Evolutionary conservation across 169 alveolate species (phyloP).

Genomic region (Ichthyophthirius multifiliis): DNA sequence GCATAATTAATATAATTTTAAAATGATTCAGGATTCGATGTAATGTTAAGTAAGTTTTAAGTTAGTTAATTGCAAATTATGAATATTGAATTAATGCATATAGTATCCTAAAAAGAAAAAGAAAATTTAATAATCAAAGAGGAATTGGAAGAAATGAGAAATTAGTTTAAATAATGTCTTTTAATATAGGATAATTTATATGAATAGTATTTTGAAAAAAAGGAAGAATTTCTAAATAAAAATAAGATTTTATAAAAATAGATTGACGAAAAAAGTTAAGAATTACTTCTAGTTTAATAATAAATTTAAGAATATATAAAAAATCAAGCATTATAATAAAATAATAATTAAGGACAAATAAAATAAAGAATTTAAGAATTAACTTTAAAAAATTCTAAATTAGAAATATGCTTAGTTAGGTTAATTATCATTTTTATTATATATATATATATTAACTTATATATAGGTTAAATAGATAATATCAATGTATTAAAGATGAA

Average conservation of each 20-base stretch:
- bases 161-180: constrained; percentile 1
- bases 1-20: constrained; percentile 45
- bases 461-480: constrained; percentile 52
- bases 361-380: constrained; percentile 6
- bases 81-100: constrained; percentile 28
- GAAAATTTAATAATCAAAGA: constrained; percentile 17
- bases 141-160: constrained; percentile 21
- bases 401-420: constrained; percentile 31
- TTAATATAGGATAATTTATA: constrained; percentile 23
- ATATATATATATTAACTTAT: not conserved
- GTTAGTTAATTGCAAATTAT: constrained; percentile 14
- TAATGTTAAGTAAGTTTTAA: constrained; percentile 20
- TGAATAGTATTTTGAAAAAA: constrained; percentile 18
- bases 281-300: not conserved
- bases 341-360: not conserved
- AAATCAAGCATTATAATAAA: not conserved
- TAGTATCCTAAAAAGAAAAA: constrained; percentile 20
- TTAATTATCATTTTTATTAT: not conserved
- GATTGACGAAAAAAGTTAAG: constrained; percentile 8
- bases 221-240: not conserved
- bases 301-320: not conserved
- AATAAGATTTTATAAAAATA: constrained; percentile 6
- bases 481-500: constrained; percentile 52
- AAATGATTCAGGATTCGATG: constrained; percentile 32
- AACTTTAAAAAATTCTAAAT: constrained; percentile 34